phyloP scores from a whole-genome alignment of 345 rosid genomes.

The Aurinia saxatilis region DNA sequence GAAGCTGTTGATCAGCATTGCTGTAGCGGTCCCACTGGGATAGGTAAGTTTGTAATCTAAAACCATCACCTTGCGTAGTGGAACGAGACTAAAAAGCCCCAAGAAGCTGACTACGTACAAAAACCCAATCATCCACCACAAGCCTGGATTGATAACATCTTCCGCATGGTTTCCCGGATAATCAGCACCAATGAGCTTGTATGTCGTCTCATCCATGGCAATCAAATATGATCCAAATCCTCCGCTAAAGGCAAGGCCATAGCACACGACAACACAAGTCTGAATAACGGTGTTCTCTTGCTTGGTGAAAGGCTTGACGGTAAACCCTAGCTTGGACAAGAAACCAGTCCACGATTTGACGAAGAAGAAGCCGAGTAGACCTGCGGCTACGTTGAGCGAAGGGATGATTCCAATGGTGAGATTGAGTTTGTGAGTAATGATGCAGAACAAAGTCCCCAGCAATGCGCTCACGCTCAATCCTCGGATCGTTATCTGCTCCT shows the following conservation, averaged over 20 bases:
- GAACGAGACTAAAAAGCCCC: conserved; percentile 82
- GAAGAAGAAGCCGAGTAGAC: conserved; percentile 86
- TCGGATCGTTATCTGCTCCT: conserved; percentile 83
- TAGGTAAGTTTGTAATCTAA: conserved; percentile 88
- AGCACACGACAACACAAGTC: conserved; percentile 95
- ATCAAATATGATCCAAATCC: conserved; percentile 85
- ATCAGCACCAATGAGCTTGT: conserved; percentile 72
- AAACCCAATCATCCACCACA: conserved; percentile 91
- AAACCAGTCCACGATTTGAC: conserved; percentile 86
- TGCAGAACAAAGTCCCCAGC: conserved; percentile 67
- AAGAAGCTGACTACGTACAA: conserved; percentile 80
- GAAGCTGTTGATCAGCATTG: conserved; percentile 91
- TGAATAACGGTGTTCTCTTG: conserved; percentile 95
- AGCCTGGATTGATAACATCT: conserved; percentile 73
- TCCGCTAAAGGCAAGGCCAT: conserved; percentile 91
- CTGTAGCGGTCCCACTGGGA: conserved; percentile 96
- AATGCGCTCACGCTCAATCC: conserved; percentile 66
- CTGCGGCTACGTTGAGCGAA: conserved; percentile 87
- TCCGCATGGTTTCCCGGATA: conserved; percentile 71
- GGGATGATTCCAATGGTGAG: conserved; percentile 89
- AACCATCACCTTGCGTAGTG: conserved; percentile 94
- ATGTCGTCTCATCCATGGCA: conserved; percentile 85
- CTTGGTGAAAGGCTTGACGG: conserved; percentile 62
- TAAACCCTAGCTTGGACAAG: conserved; percentile 50
- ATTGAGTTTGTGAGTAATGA: conserved; percentile 87